These are phyloP conservation scores for Cercospora citrullina DNA, from an alignment of 2,329 filamentous ascomycete genomes.

Conservation along the genomic window DNA sequence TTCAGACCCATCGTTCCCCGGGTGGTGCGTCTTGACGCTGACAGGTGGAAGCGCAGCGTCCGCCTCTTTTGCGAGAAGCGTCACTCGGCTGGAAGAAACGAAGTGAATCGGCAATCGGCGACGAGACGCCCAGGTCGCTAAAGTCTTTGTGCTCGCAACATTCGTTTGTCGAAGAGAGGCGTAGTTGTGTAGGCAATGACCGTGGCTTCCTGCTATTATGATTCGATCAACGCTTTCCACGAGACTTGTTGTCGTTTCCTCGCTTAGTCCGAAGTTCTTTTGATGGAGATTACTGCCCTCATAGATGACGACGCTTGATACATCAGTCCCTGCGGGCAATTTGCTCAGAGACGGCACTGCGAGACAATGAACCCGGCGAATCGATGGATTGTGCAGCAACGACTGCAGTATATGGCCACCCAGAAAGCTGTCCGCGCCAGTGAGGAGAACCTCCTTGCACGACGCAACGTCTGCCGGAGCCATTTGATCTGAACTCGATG, in stretches of 20 bases:
- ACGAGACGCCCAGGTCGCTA: slow-evolving; percentile 13
- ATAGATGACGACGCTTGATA: slow-evolving; percentile 37
- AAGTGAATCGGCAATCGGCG: slow-evolving; percentile 29
- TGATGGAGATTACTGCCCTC: slow-evolving; percentile 19
- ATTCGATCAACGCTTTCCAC: slow-evolving; percentile 38
- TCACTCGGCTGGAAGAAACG: slow-evolving; percentile 27
- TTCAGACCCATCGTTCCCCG: slow-evolving; percentile 18
- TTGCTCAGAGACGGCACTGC: slow-evolving; percentile 41
- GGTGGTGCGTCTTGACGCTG: slow-evolving; percentile 11
- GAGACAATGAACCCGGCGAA: slow-evolving; percentile 48
- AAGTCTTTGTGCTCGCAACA: slow-evolving; percentile 24
- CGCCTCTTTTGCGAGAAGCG: slow-evolving; percentile 13
- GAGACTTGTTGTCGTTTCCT: slow-evolving; percentile 36
- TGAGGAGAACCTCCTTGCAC: slow-evolving; percentile 37
- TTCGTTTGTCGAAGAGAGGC: slow-evolving; percentile 32
- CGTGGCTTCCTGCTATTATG: slow-evolving; percentile 31
- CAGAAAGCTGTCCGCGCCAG: slow-evolving; percentile 47
- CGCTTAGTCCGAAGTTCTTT: slow-evolving; percentile 43
- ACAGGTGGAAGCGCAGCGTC: slow-evolving; percentile 18
- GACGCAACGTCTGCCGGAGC: neutral
- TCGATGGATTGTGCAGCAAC: slow-evolving; percentile 37
- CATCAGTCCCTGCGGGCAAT: slow-evolving; percentile 34
- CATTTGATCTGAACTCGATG: neutral
- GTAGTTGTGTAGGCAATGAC: slow-evolving; percentile 35
- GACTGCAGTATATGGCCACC: slow-evolving; percentile 42